Conservation (phyloP, 2,329 filamentous ascomycete genomes). For the Monilinia polystroma region DNA sequence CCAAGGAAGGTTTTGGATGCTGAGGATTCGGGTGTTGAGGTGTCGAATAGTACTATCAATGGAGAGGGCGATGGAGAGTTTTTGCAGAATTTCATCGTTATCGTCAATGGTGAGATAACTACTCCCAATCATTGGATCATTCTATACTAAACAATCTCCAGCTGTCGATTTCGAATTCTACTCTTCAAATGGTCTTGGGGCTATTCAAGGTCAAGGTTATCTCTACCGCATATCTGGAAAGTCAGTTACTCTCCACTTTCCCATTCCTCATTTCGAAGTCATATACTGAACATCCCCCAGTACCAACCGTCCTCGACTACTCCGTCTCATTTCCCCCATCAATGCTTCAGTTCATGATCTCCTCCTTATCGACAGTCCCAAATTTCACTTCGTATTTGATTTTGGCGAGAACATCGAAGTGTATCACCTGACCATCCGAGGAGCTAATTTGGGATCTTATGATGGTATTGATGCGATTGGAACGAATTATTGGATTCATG, state of each 20-base stretch:
- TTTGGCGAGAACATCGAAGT: slow-evolving; percentile 42
- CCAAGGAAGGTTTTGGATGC: background rate
- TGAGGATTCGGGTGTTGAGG: slow-evolving; percentile 42
- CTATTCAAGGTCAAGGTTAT: slow-evolving; percentile 54
- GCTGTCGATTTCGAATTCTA: slow-evolving; percentile 54
- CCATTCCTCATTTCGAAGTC: slow-evolving; percentile 32
- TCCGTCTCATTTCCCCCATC: slow-evolving; percentile 29
- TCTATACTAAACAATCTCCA: slow-evolving; percentile 31
- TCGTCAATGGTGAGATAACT: slow-evolving; percentile 42
- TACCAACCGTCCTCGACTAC: slow-evolving; percentile 34
- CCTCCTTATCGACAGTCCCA: slow-evolving; percentile 35
- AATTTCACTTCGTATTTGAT: slow-evolving; percentile 43
- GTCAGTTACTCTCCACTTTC: slow-evolving; percentile 35
- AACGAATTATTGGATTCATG: slow-evolving; percentile 42
- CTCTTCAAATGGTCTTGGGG: slow-evolving; percentile 51
- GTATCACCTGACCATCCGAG: slow-evolving; percentile 43
- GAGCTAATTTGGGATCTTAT: slow-evolving; percentile 42
- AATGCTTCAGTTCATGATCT: slow-evolving; percentile 35
- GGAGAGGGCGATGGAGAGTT: slow-evolving; percentile 28
- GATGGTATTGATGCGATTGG: slow-evolving; percentile 43
- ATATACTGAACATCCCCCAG: slow-evolving; percentile 40
- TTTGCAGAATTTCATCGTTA: slow-evolving; percentile 50
- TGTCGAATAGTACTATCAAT: slow-evolving; percentile 18
- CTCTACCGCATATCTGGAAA: slow-evolving; percentile 40
- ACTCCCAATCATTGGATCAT: slow-evolving; percentile 27